Evolutionary conservation across 139 green algal species (phyloP).

Genomic region (Nannochloris sp.): DNA sequence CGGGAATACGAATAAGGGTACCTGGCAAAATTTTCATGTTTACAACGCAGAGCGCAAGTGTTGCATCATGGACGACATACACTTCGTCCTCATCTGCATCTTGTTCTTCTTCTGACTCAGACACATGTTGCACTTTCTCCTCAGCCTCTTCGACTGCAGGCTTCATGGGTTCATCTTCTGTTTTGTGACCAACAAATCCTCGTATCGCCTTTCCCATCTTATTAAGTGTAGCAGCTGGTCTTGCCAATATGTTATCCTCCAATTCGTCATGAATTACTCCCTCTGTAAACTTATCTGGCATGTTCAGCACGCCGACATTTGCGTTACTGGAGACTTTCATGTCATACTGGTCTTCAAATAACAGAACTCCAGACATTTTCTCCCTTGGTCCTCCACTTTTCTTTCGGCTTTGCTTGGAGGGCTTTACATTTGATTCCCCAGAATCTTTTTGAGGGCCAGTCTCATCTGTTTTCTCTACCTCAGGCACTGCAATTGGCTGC

Average conservation of each 20-base stretch:
- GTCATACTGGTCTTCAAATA: neutral
- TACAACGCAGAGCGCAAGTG: neutral
- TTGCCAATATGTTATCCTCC: conserved; percentile 1
- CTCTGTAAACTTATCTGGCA: neutral
- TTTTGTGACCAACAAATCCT: neutral
- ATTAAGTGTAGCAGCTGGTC: neutral
- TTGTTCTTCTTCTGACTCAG: neutral
- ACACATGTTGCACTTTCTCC: neutral
- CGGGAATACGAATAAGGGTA: neutral
- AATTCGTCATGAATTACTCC: neutral
- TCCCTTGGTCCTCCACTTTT: neutral
- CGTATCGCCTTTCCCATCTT: neutral
- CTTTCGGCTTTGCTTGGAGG: neutral
- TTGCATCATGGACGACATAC: neutral
- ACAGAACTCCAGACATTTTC: neutral
- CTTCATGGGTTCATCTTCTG: neutral
- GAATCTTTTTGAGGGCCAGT: too few species aligned
- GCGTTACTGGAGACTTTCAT: neutral
- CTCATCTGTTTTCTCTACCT: neutral
- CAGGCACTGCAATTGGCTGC: neutral
- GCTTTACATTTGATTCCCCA: too few species aligned
- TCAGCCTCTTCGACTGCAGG: neutral
- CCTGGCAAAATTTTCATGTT: neutral
- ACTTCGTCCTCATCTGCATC: neutral
- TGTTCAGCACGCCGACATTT: neutral